These are phyloP conservation scores for Heritiera fomes DNA, from an alignment of 345 rosid genomes.

Conservation along the genomic window DNA sequence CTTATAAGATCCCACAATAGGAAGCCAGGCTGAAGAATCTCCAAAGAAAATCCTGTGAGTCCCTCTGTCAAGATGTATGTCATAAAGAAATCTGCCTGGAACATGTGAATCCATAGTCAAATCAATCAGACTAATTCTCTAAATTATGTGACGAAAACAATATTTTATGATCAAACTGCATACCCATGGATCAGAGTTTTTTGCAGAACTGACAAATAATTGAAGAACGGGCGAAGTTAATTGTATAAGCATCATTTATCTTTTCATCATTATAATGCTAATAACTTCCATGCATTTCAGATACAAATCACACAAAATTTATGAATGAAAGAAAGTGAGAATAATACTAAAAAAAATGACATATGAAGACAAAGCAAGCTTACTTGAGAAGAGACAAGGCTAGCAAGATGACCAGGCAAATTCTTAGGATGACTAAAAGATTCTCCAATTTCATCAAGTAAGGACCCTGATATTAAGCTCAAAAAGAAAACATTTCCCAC, in stretches of 20 bases:
- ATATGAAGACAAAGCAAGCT: slow-evolving; percentile 22
- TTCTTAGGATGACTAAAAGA: slow-evolving; percentile 66
- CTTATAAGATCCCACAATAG: slow-evolving; percentile 56
- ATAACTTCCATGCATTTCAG: background rate
- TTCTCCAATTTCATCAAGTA: slow-evolving; percentile 84
- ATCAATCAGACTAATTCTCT: background rate
- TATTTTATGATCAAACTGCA: background rate
- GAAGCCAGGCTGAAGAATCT: slow-evolving; percentile 77
- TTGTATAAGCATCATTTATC: background rate
- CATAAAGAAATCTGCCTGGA: slow-evolving; percentile 82
- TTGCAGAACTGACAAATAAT: background rate
- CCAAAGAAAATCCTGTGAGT: slow-evolving; percentile 81
- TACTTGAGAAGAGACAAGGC: slow-evolving; percentile 89
- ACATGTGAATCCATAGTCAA: slow-evolving; percentile 18
- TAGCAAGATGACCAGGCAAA: slow-evolving; percentile 81
- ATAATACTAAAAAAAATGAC: background rate
- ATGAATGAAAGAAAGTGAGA: background rate
- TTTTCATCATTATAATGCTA: background rate
- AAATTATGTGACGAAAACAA: background rate
- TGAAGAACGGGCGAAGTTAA: background rate
- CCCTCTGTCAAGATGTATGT: slow-evolving; percentile 89
- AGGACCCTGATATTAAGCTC: slow-evolving; percentile 86
- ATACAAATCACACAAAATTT: background rate
- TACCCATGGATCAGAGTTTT: background rate
- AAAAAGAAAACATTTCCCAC: slow-evolving; percentile 89